Conservation (phyloP, 257 asterid genomes). For the Buddleja alternifolia region DNA sequence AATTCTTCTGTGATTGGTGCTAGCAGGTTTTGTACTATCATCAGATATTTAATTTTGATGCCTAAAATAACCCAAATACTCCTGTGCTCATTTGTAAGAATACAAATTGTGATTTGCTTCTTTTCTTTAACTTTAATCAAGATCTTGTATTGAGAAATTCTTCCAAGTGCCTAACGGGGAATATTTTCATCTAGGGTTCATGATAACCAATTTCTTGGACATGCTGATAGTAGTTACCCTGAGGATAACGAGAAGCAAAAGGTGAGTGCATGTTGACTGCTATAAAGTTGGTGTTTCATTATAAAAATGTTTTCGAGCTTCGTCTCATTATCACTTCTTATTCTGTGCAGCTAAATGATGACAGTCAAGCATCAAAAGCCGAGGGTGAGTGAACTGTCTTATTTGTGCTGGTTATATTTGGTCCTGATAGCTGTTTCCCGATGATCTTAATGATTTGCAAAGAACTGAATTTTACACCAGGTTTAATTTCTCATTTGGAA, state of each 20-base stretch:
- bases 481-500: neutral
- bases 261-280: slow-evolving; percentile 38
- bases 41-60: neutral
- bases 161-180: slow-evolving; percentile 9
- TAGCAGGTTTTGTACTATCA: slow-evolving; percentile 41
- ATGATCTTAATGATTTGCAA: neutral
- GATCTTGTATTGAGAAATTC: neutral
- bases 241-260: slow-evolving; percentile 32
- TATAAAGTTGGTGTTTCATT: slow-evolving; percentile 15
- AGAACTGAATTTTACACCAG: neutral
- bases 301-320: neutral
- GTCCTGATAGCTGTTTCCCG: neutral
- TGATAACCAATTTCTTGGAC: slow-evolving; percentile 37
- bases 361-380: slow-evolving; percentile 37
- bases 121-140: neutral
- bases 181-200: slow-evolving; percentile 36
- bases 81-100: neutral
- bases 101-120: neutral
- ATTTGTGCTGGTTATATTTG: slow-evolving; percentile 9
- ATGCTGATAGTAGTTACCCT: slow-evolving; percentile 35
- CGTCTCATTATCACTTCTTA: neutral
- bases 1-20: slow-evolving; percentile 30
- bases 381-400: slow-evolving; percentile 50
- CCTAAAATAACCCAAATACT: neutral
- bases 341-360: slow-evolving; percentile 42